Conservation (phyloP, 202 grass and related monocot species). For the Schoenoplectus tabernaemontani region DNA sequence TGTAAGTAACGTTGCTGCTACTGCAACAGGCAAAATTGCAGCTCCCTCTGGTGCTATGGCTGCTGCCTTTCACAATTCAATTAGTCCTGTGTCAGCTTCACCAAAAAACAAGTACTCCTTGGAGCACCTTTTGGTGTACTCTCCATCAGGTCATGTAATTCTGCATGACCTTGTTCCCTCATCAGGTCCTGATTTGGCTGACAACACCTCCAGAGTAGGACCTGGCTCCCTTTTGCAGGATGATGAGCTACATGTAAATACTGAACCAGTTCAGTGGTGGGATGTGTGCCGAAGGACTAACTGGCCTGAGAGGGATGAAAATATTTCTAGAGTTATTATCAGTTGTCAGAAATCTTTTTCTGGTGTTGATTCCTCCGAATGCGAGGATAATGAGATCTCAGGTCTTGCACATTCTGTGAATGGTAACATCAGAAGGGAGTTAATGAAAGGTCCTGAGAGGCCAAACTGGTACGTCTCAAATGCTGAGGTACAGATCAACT, state of each 20-base stretch:
- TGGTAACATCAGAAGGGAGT: slow-evolving; percentile 43
- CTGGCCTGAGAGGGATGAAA: slow-evolving; percentile 88
- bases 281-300: slow-evolving; percentile 93
- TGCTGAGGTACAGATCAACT: slow-evolving; percentile 86
- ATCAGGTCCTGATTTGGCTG: slow-evolving; percentile 47
- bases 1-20: slow-evolving; percentile 87
- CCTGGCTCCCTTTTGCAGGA: slow-evolving; percentile 56
- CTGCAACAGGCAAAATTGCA: slow-evolving; percentile 74
- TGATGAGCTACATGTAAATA: slow-evolving; percentile 78
- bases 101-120: slow-evolving; percentile 72
- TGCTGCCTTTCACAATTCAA: slow-evolving; percentile 89
- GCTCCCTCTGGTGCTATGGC: slow-evolving; percentile 74
- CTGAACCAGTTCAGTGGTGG: slow-evolving; percentile 99
- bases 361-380: slow-evolving; percentile 51
- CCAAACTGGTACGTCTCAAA: slow-evolving; percentile 88
- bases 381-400: slow-evolving; percentile 48
- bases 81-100: slow-evolving; percentile 36
- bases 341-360: slow-evolving; percentile 40
- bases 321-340: slow-evolving; percentile 49
- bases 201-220: slow-evolving; percentile 56
- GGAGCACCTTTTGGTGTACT: slow-evolving; percentile 96
- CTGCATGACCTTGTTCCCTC: slow-evolving; percentile 92
- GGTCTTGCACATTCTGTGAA: slow-evolving; percentile 39
- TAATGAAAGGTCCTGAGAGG: slow-evolving; percentile 43
- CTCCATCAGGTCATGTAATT: slow-evolving; percentile 94